Percentiles rank a stretch among this genome's conserved stretches.
Conservation (phyloP, 768 basidiomycete genomes). For the Tephrocybe sp. region DNA sequence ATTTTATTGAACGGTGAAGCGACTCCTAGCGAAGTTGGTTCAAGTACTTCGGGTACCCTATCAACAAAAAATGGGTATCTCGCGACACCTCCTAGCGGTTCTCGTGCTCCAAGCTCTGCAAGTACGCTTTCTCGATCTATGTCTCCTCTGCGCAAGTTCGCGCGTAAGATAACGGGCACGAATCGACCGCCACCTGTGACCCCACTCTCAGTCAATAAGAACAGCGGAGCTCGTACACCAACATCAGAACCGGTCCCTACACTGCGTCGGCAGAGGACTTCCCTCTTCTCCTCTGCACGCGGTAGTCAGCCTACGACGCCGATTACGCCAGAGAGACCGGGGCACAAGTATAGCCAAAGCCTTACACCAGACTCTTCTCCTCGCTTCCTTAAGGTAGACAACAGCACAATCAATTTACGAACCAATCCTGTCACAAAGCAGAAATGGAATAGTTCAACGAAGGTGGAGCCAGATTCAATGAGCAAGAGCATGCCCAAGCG, state of each 20-base stretch:
- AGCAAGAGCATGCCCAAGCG: conserved; percentile 51
- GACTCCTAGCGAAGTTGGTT: conserved; percentile 64
- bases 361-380: conserved; percentile 71
- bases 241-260: conserved; percentile 53
- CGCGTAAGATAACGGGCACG: conserved; percentile 60
- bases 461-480: conserved; percentile 52
- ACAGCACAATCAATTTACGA: conserved; percentile 39
- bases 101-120: conserved; percentile 42
- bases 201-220: conserved; percentile 46
- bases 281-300: conserved; percentile 54
- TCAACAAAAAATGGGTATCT: conserved; percentile 61
- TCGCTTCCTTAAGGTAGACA: conserved; percentile 34
- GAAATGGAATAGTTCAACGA: conserved; percentile 82
- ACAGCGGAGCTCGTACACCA: conserved; percentile 34
- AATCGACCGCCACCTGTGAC: conserved; percentile 38
- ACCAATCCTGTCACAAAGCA: conserved; percentile 34
- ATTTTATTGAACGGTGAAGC: conserved; percentile 49
- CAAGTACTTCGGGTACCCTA: conserved; percentile 56
- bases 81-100: conserved; percentile 58
- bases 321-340: conserved; percentile 52
- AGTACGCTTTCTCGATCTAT: conserved; percentile 71
- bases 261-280: conserved; percentile 58
- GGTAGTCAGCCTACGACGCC: conserved; percentile 40
- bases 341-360: conserved; percentile 70
- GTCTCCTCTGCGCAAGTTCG: conserved; percentile 78